These are phyloP conservation scores for Sphenostylis stenocarpa DNA, from an alignment of 306 rosid genomes.

Conservation along the genomic window DNA sequence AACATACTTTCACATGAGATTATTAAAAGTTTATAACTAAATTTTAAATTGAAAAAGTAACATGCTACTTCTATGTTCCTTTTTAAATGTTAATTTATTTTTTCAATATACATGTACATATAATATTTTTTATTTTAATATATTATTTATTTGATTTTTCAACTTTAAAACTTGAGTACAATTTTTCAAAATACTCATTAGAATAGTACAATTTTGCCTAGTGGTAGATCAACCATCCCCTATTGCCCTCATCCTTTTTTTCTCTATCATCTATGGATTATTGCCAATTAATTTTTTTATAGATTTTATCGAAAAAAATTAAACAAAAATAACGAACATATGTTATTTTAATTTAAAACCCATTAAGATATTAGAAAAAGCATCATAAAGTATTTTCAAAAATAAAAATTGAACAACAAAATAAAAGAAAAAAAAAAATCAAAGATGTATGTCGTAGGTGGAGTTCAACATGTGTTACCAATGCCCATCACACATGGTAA, in stretches of 20 bases:
- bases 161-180: background rate
- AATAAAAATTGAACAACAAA: background rate
- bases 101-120: too few relatives aligned
- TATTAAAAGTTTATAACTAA: too few relatives aligned
- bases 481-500: conserved; percentile 52
- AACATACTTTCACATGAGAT: too few relatives aligned
- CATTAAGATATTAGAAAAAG: background rate
- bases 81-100: too few relatives aligned
- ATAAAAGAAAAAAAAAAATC: background rate
- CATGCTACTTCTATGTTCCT: too few relatives aligned
- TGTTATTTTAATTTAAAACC: background rate
- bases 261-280: background rate
- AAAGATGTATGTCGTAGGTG: background rate
- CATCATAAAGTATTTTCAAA: background rate
- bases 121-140: too few relatives aligned
- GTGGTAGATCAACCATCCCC: conserved; percentile 20
- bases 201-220: background rate
- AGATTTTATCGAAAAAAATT: background rate
- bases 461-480: conserved; percentile 46
- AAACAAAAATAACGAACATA: background rate
- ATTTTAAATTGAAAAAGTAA: too few relatives aligned
- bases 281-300: background rate
- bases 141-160: too few relatives aligned
- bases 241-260: background rate
- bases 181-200: background rate